Evolutionary conservation across 108 stramenopile genomes (phyloP).

Genomic region (Skeletonema costatum): DNA sequence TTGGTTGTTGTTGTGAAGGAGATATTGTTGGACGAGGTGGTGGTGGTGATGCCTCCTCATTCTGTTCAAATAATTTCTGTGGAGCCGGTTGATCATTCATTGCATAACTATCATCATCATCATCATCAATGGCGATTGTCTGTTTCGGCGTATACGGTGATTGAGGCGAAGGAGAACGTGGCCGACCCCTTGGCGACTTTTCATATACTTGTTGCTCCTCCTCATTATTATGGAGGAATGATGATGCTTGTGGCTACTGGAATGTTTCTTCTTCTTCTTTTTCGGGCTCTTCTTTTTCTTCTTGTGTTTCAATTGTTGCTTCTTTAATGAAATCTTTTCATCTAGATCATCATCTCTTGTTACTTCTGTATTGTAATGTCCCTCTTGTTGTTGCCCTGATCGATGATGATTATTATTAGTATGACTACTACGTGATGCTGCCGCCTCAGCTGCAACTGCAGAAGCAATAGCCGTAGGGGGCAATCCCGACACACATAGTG

Average conservation of each 20-base stretch:
- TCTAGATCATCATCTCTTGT: not conserved
- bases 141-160: not conserved
- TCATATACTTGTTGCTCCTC: not conserved
- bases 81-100: not conserved
- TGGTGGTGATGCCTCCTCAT: not conserved
- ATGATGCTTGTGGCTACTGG: not conserved
- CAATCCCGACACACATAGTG: constrained; percentile 29
- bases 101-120: not conserved
- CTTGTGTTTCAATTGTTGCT: not conserved
- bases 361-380: not conserved
- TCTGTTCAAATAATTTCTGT: not conserved
- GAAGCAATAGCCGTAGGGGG: not conserved
- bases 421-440: not conserved
- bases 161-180: not conserved
- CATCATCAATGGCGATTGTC: not conserved
- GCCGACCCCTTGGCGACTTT: not conserved
- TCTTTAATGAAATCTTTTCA: not conserved
- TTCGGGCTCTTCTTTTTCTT: not conserved
- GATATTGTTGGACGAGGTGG: not conserved
- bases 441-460: not conserved
- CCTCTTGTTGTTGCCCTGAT: not conserved
- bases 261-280: not conserved
- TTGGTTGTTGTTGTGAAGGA: not conserved
- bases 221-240: not conserved
- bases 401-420: not conserved